Percentiles rank a stretch among this genome's conserved stretches.
phyloP scores from a whole-genome alignment of 257 asterid species.

The Primulina tabacum region DNA sequence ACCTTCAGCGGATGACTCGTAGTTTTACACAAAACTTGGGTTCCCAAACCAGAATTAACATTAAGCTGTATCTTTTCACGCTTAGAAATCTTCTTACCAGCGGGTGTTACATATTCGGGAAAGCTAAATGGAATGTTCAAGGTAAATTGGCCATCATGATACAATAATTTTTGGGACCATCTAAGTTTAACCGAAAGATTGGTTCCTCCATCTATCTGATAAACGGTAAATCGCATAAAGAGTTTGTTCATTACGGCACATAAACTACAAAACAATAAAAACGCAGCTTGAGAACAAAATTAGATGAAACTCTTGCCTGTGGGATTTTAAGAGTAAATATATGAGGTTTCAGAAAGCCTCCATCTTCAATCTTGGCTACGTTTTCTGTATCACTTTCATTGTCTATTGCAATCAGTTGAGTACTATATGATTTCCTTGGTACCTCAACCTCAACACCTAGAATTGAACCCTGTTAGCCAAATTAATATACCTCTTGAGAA shows the following conservation, averaged over 20 bases:
- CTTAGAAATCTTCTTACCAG: constrained; percentile 76
- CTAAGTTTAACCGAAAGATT: constrained; percentile 64
- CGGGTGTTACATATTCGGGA: constrained; percentile 84
- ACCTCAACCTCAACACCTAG: constrained; percentile 94
- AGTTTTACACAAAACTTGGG: constrained; percentile 57
- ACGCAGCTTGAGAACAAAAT: not conserved
- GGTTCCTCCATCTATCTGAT: constrained; percentile 86
- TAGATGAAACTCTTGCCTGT: constrained; percentile 40
- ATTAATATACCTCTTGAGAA: constrained; percentile 63
- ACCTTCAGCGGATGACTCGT: constrained; percentile 91
- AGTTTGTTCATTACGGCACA: not conserved
- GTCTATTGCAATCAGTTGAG: constrained; percentile 44
- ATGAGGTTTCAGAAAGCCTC: constrained; percentile 61
- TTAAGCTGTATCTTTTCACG: constrained; percentile 73
- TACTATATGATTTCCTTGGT: constrained; percentile 61
- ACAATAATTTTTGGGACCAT: constrained; percentile 87
- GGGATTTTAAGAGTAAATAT: constrained; percentile 75
- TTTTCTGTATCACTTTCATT: constrained; percentile 35
- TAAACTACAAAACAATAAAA: not conserved
- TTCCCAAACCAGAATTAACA: constrained; percentile 64
- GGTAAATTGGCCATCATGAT: constrained; percentile 57
- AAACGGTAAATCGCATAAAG: constrained; percentile 7
- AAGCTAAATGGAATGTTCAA: constrained; percentile 77
- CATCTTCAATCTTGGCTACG: constrained; percentile 48
- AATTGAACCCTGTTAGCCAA: constrained; percentile 99